phyloP scores from a whole-genome alignment of 1,284 basidiomycete genomes.

The Ceratobasidium sp. region DNA sequence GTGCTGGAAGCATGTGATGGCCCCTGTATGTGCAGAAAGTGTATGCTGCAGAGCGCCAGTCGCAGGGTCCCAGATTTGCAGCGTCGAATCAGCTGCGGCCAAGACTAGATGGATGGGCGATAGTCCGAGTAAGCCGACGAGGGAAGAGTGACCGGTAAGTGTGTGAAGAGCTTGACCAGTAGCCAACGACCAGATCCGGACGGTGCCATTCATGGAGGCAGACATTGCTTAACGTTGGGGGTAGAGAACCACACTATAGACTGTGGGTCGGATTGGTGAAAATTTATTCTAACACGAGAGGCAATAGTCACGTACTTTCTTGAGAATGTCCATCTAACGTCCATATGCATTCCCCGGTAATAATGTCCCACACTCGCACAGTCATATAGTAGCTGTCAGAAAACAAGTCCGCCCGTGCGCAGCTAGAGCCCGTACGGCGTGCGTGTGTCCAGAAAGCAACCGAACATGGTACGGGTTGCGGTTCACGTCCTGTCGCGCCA shows the following conservation, averaged over 20 bases:
- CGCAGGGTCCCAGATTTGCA: slow-evolving; percentile 93
- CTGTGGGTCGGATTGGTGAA: slow-evolving; percentile 61
- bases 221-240: slow-evolving; percentile 88
- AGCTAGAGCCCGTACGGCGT: slow-evolving; percentile 93
- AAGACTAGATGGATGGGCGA: slow-evolving; percentile 91
- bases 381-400: slow-evolving; percentile 97
- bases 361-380: slow-evolving; percentile 94
- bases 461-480: slow-evolving; percentile 92
- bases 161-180: slow-evolving; percentile 85
- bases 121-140: slow-evolving; percentile 89
- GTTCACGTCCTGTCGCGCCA: slow-evolving; percentile 68
- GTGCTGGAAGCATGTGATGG: slow-evolving; percentile 97
- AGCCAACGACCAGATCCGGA: slow-evolving; percentile 90
- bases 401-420: slow-evolving; percentile 89
- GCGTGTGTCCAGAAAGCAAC: slow-evolving; percentile 88
- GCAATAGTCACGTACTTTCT: slow-evolving; percentile 76
- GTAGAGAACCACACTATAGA: slow-evolving; percentile 93
- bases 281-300: slow-evolving; percentile 1
- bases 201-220: slow-evolving; percentile 96
- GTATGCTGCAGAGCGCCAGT: slow-evolving; percentile 83
- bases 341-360: slow-evolving; percentile 87
- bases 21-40: slow-evolving; percentile 89
- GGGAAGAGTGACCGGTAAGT: slow-evolving; percentile 87
- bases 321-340: slow-evolving; percentile 88
- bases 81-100: slow-evolving; percentile 92